These are phyloP conservation scores for Alternaria alternata DNA, from an alignment of 2,329 filamentous ascomycete species.

Conservation along the genomic window DNA sequence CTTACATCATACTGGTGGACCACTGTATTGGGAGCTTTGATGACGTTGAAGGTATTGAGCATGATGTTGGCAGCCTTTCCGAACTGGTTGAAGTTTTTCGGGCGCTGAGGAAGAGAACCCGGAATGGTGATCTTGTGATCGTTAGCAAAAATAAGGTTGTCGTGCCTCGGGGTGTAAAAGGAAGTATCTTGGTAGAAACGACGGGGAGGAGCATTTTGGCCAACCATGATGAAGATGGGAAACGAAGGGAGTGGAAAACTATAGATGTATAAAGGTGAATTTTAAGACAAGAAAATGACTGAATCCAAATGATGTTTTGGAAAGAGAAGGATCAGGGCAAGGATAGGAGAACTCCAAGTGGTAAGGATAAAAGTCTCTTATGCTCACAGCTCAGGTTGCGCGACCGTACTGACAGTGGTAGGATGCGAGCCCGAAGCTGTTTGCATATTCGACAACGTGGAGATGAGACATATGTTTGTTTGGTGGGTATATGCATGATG, in stretches of 20 bases:
- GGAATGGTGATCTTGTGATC: slow-evolving; percentile 35
- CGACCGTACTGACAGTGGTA: slow-evolving; percentile 1
- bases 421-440: slow-evolving; percentile 1
- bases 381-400: slow-evolving; percentile 6
- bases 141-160: slow-evolving; percentile 34
- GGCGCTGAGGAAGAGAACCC: slow-evolving; percentile 44
- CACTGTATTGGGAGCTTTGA: slow-evolving; percentile 64
- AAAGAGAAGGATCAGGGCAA: slow-evolving; percentile 1
- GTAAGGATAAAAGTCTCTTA: background rate
- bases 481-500: slow-evolving; percentile 7
- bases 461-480: slow-evolving; percentile 3
- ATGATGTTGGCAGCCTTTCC: slow-evolving; percentile 53
- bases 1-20: slow-evolving; percentile 88
- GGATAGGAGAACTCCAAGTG: background rate
- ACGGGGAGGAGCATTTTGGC: background rate
- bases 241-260: background rate
- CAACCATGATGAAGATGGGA: slow-evolving; percentile 16
- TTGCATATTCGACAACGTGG: slow-evolving; percentile 11
- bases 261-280: background rate
- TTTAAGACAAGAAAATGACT: slow-evolving; percentile 4
- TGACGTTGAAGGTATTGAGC: slow-evolving; percentile 80
- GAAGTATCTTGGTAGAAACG: slow-evolving; percentile 22
- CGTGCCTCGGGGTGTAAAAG: slow-evolving; percentile 26
- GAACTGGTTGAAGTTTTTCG: slow-evolving; percentile 47
- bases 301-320: slow-evolving; percentile 8